A percentile compares a stretch with the other conserved stretches of the same genome.
Conservation (phyloP, 1,139 yeast species). For the Kodamaea ohmeri region DNA sequence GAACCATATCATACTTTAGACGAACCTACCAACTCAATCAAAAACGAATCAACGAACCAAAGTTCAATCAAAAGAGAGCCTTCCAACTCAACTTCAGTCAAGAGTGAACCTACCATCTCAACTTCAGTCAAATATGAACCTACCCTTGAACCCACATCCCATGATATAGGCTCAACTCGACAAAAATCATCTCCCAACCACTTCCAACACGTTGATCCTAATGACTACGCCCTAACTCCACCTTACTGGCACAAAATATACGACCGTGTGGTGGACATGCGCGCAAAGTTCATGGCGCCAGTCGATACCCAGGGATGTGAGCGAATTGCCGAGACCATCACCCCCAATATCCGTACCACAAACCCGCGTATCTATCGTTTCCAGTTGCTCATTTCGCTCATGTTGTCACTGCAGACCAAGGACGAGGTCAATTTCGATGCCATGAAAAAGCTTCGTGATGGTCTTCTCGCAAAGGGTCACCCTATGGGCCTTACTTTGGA, state of each 20-base stretch:
- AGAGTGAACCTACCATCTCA: too few relatives aligned
- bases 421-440: constrained; percentile 83
- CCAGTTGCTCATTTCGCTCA: constrained; percentile 73
- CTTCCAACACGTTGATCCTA: constrained; percentile 11
- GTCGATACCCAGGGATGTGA: constrained; percentile 92
- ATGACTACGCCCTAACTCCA: constrained; percentile 7
- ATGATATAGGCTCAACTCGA: background rate
- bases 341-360: constrained; percentile 24
- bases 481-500: constrained; percentile 31
- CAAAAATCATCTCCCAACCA: constrained; percentile 10
- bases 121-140: background rate
- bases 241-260: constrained; percentile 51
- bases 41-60: too few relatives aligned
- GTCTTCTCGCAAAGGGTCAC: constrained; percentile 32
- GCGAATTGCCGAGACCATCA: constrained; percentile 55
- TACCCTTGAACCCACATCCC: background rate
- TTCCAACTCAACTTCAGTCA: too few relatives aligned
- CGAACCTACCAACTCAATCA: too few relatives aligned
- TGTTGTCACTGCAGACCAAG: constrained; percentile 90
- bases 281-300: constrained; percentile 65
- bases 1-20: too few relatives aligned
- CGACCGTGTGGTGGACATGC: constrained; percentile 61
- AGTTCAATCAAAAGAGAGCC: too few relatives aligned
- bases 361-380: constrained; percentile 55
- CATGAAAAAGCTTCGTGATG: constrained; percentile 56